Evolutionary conservation across 192 early-diverging fungal genomes (phyloP).

Genomic region (Allomyces javanicus): DNA sequence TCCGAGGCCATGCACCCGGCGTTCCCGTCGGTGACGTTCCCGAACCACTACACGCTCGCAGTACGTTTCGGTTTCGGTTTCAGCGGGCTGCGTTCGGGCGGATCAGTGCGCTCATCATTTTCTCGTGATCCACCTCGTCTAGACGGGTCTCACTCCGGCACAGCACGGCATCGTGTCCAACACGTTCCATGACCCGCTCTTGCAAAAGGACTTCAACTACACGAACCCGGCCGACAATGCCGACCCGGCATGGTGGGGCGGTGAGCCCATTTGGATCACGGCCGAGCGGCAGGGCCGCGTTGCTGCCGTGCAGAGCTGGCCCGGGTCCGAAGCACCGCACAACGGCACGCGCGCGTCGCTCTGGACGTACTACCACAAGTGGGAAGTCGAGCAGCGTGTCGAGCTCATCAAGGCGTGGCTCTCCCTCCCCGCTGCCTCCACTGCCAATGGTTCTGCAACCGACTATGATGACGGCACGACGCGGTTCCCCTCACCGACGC

Average conservation of each 20-base stretch:
- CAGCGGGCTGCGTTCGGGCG: no score
- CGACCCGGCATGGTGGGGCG: not conserved
- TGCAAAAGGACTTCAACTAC: not conserved
- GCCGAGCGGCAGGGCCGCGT: not conserved
- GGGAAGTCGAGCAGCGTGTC: not conserved
- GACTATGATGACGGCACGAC: not conserved
- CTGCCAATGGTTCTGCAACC: no score
- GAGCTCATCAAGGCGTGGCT: slow-evolving; percentile 3
- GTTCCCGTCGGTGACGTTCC: slow-evolving; percentile 6
- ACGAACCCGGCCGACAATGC: not conserved
- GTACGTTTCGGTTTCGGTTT: no score
- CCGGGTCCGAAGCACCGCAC: not conserved
- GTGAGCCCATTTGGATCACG: slow-evolving; percentile 6
- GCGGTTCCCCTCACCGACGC: not conserved
- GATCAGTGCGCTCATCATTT: no score
- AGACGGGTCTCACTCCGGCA: slow-evolving; percentile 6
- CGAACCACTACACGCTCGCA: slow-evolving; percentile 8
- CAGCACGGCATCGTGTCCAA: slow-evolving; percentile 7
- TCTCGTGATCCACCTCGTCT: no score
- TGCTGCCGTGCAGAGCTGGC: not conserved
- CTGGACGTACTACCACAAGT: not conserved
- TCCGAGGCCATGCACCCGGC: not conserved
- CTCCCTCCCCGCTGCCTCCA: not conserved
- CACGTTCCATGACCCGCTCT: not conserved
- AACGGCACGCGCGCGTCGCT: not conserved